These are phyloP conservation scores for Solanum ossicruentum DNA, from an alignment of 257 asterid genomes.

Conservation along the genomic window DNA sequence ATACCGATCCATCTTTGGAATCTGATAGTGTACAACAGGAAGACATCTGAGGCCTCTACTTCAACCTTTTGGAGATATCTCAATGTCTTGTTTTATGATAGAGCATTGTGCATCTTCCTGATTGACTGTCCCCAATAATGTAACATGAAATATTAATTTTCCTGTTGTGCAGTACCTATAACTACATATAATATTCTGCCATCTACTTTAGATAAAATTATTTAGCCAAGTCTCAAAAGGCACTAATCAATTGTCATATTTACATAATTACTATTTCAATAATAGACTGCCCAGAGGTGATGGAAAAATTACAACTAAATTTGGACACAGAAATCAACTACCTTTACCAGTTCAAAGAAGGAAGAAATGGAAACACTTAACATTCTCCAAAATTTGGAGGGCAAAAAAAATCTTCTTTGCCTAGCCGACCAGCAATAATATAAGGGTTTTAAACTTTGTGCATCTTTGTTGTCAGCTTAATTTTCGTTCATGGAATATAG, in stretches of 20 bases:
- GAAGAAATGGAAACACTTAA: background rate
- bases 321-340: background rate
- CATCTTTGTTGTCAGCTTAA: no score
- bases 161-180: background rate
- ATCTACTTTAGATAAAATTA: background rate
- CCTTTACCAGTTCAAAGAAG: background rate
- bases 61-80: background rate
- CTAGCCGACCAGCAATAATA: background rate
- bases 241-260: background rate
- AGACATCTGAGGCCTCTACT: background rate
- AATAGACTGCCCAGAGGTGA: background rate
- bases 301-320: background rate
- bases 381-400: background rate
- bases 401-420: background rate
- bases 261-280: background rate
- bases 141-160: background rate
- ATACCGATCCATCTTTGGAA: constrained; percentile 15
- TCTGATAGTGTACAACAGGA: constrained; percentile 13
- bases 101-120: background rate
- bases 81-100: background rate
- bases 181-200: background rate
- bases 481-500: no score
- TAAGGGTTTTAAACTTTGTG: no score
- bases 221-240: background rate
- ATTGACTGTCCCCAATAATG: background rate